Conservation (phyloP, 2,329 filamentous ascomycete species). For the Cladosporium sp. region DNA sequence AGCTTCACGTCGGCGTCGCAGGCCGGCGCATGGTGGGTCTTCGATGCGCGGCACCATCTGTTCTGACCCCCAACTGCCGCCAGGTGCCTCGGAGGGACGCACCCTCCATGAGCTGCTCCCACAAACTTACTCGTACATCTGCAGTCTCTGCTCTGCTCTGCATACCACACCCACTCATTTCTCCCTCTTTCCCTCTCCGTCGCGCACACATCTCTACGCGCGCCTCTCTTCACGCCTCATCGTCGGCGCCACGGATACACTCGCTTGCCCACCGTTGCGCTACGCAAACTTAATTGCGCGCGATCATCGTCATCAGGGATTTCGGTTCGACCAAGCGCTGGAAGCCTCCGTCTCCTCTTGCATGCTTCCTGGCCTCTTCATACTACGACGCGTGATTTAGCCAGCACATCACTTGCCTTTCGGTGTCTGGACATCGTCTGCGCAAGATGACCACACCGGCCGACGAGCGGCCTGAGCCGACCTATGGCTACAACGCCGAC, state of each 20-base stretch:
- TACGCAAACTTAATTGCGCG: conserved; percentile 3
- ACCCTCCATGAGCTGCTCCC: too few species aligned
- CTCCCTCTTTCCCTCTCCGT: background rate
- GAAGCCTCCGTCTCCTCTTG: conserved; percentile 12
- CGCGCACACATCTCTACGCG: background rate
- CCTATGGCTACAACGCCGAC: conserved; percentile 17
- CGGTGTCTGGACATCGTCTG: background rate
- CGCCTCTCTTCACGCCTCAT: background rate
- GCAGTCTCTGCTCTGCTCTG: background rate
- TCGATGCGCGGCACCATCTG: background rate
- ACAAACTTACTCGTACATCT: too few species aligned
- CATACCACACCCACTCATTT: background rate
- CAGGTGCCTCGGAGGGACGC: too few species aligned
- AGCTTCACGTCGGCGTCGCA: background rate
- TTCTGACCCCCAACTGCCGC: background rate
- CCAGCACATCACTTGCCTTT: background rate
- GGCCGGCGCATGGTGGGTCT: background rate
- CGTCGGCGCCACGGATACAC: background rate
- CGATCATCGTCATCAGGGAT: conserved; percentile 3
- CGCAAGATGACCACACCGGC: conserved; percentile 29
- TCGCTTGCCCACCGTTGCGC: conserved; percentile 4
- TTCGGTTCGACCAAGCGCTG: conserved; percentile 18
- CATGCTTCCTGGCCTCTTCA: conserved; percentile 11
- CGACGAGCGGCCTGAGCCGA: conserved; percentile 30
- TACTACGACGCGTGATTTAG: background rate